phyloP scores from a whole-genome alignment of 169 alveolate species.

The Amoebophrya sp. region DNA sequence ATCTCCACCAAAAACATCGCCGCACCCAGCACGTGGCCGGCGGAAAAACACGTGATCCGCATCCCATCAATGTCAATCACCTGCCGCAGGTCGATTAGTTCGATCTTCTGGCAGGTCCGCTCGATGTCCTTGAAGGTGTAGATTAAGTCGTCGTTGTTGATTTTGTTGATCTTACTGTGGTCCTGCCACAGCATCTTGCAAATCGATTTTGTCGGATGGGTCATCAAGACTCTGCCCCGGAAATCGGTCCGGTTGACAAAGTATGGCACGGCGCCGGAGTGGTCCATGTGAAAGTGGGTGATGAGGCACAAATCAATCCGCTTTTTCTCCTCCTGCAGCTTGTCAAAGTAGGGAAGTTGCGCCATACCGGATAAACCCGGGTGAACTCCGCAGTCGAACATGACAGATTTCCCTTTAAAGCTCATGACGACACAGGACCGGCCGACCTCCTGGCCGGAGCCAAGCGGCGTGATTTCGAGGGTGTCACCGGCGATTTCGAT shows the following conservation, averaged over 20 bases:
- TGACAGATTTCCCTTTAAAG: constrained; percentile 80
- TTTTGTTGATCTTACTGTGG: constrained; percentile 43
- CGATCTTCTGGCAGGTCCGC: constrained; percentile 73
- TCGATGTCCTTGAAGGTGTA: constrained; percentile 87
- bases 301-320: constrained; percentile 86
- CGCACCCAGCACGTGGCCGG: constrained; percentile 99
- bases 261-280: constrained; percentile 96
- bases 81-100: constrained; percentile 85
- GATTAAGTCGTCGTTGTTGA: constrained; percentile 48
- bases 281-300: constrained; percentile 97
- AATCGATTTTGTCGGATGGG: constrained; percentile 93
- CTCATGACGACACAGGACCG: constrained; percentile 91
- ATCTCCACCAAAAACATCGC: constrained; percentile 97
- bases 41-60: constrained; percentile 87
- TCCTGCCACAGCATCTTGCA: constrained; percentile 82
- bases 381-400: constrained; percentile 99
- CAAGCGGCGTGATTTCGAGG: constrained; percentile 54
- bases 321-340: not conserved
- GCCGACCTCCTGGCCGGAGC: constrained; percentile 90
- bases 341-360: constrained; percentile 93
- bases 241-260: constrained; percentile 85
- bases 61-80: constrained; percentile 82
- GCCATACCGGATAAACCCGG: constrained; percentile 96
- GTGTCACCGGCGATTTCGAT: constrained; percentile 25
- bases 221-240: constrained; percentile 73